Evolutionary conservation across 495 filamentous ascomycete species (phyloP), one percentile per base, ranked within the genome.

Genomic region (Barbatosphaeria neglecta): DNA sequence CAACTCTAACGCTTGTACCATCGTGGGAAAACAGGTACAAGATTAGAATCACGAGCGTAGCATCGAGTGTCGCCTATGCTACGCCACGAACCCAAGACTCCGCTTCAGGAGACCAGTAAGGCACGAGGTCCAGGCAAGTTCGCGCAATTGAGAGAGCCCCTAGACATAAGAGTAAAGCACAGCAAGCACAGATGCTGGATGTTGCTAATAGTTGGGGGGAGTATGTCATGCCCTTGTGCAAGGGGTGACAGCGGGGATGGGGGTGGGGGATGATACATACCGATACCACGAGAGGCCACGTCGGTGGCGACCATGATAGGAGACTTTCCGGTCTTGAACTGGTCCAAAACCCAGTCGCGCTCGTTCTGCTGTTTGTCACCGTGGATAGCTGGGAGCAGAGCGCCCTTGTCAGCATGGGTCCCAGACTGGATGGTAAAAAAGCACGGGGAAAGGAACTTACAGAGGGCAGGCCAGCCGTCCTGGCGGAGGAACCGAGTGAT

Each of bases 311-410:
- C 92, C 76, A 98, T 93, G 64, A 98, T 86, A 38, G 90, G 89
- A 59, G 84, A 87, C 65, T 84, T 80, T 70, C 92, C 90, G 54
- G 87, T 88, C 81, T 97, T 98, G 78, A 98, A 98, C 65, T 98
- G 92, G 62, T 96, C 94, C 64, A 98, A 74, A 56, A 98, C 92
- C 92, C 92, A 98, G 72, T 98, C 92, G 72, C 92, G 89, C 70
- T 98, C 92, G 62, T 96, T 93, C 64, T 98, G 92, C 59, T 95
- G 90, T 74, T 98, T 98, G 77, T 98, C 92, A 59, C 92, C 92
- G 74, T 98, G 92, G 57, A 98, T 98, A 41, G 92, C 89, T 89
- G 49, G 22, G 22, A 49, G 39, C n/a, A n/a, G n/a, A n/a, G n/a
- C n/a, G n/a, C n/a, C n/a, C 17, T 41, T 22, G 65, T 85, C 73